These are phyloP conservation scores for Penicillium sp. DNA, from an alignment of 2,329 filamentous ascomycete genomes.

Conservation along the genomic window DNA sequence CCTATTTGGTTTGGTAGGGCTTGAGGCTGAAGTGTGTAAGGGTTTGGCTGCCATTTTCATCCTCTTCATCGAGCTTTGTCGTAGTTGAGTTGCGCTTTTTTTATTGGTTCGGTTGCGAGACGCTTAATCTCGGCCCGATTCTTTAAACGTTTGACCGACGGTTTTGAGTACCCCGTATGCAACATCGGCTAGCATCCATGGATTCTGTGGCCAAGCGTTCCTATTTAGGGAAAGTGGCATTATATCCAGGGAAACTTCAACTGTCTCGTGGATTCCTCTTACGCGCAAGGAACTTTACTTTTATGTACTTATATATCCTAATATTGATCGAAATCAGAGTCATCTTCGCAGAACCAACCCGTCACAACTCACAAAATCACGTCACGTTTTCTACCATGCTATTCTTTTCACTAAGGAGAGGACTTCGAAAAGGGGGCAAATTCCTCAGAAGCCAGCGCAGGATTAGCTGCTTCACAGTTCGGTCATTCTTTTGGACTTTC, in stretches of 20 bases:
- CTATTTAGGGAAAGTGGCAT: background rate
- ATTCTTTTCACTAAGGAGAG: background rate
- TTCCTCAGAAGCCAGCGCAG: background rate
- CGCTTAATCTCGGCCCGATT: no score
- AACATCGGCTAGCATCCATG: background rate
- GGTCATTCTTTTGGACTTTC: background rate
- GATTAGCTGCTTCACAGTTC: background rate
- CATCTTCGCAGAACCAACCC: background rate
- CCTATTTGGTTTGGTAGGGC: no score
- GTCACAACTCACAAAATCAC: background rate
- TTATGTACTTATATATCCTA: no score
- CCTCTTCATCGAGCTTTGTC: no score
- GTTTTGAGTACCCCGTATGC: background rate
- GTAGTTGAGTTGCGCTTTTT: no score
- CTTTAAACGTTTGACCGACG: background rate
- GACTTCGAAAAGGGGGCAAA: background rate
- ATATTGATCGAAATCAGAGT: background rate
- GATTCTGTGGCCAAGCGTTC: background rate
- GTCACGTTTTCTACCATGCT: background rate
- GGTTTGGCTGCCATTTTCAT: no score
- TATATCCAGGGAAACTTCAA: background rate
- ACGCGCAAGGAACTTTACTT: no score
- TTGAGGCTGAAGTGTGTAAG: no score
- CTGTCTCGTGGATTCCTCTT: background rate
- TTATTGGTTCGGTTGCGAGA: no score